These are phyloP conservation scores for Thielaviopsis ethacetica DNA, from an alignment of 2,329 filamentous ascomycete species.

Conservation along the genomic window DNA sequence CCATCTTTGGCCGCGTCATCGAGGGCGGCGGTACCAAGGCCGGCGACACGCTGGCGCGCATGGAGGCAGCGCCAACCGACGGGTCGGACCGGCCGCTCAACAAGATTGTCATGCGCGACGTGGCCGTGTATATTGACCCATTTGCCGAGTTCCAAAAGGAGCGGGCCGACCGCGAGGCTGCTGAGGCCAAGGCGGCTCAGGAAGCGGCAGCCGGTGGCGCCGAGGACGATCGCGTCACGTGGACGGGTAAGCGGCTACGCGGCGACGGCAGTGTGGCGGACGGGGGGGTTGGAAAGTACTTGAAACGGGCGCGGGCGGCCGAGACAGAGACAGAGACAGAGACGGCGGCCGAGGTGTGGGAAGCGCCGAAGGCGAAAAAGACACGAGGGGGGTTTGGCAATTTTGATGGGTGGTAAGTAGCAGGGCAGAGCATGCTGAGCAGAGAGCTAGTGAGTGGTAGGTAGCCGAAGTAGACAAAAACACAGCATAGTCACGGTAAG, in stretches of 20 bases:
- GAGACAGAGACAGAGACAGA: neutral
- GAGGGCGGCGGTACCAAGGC: constrained; percentile 36
- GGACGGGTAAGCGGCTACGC: constrained; percentile 85
- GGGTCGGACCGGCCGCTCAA: constrained; percentile 58
- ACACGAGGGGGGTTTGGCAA: constrained; percentile 67
- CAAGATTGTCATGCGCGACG: constrained; percentile 65
- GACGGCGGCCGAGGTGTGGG: neutral
- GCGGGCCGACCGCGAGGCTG: constrained; percentile 45
- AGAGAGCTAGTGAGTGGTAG: too few species aligned
- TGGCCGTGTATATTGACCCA: constrained; percentile 80
- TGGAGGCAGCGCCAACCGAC: constrained; percentile 66
- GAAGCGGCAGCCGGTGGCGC: constrained; percentile 45
- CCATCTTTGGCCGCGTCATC: constrained; percentile 81
- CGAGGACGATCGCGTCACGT: constrained; percentile 81
- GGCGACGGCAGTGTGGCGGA: constrained; percentile 42
- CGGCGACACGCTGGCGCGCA: constrained; percentile 46
- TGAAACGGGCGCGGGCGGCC: constrained; percentile 39
- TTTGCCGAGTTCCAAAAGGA: constrained; percentile 85
- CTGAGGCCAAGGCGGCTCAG: constrained; percentile 33
- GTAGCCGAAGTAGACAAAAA: too few species aligned
- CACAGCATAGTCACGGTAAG: too few species aligned
- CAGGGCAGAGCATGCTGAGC: too few species aligned
- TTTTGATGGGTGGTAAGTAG: constrained; percentile 70
- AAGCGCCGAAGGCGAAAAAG: constrained; percentile 14
- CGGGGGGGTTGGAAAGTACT: constrained; percentile 58